Evolutionary conservation across 164 flowering plant species (phyloP).

Genomic region (grape (Vitis vinifera)): ASM3070453v1 NC_081816.1:15658501-15659000

Average conservation of each 20-base stretch:
- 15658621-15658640: constrained; percentile 25
- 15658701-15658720: constrained; percentile 52
- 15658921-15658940: no score
- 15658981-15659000: neutral
- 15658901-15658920: neutral
- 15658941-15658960: neutral
- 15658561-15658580: constrained; percentile 33
- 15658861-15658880: constrained; percentile 3
- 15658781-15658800: constrained; percentile 4
- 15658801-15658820: constrained; percentile 4
- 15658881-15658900: constrained; percentile 9
- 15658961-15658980: no score
- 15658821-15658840: neutral
- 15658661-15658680: neutral
- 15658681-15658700: constrained; percentile 38
- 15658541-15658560: constrained; percentile 28
- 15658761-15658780: constrained; percentile 10
- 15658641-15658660: constrained; percentile 5
- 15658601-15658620: constrained; percentile 33
- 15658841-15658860: constrained; percentile 19
- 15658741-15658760: constrained; percentile 31
- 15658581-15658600: constrained; percentile 32
- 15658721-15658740: constrained; percentile 59
- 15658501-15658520: constrained; percentile 39
- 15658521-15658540: constrained; percentile 29